These are phyloP conservation scores for Lyophyllum shimeji DNA, from an alignment of 768 basidiomycete genomes.

Conservation along the genomic window DNA sequence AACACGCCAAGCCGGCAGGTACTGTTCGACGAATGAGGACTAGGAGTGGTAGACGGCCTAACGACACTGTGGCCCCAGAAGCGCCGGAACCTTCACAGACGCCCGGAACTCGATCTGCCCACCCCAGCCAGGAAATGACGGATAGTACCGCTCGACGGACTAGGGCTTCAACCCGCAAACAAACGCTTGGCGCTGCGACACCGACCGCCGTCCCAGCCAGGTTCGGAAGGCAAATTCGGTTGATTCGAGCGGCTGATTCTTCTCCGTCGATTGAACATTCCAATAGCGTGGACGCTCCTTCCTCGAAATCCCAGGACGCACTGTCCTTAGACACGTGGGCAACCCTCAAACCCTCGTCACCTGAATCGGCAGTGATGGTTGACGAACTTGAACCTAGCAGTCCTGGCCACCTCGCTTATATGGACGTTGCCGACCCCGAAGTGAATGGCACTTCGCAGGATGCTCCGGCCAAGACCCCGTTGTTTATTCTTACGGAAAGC, in stretches of 20 bases:
- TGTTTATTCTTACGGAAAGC: slow-evolving; percentile 54
- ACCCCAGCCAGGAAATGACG: slow-evolving; percentile 9
- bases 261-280: slow-evolving; percentile 4
- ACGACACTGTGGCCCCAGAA: not conserved
- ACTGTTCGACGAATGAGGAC: slow-evolving; percentile 42
- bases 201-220: slow-evolving; percentile 16
- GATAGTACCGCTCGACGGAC: slow-evolving; percentile 23
- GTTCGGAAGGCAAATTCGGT: slow-evolving; percentile 11
- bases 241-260: slow-evolving; percentile 10
- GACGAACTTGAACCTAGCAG: slow-evolving; percentile 26
- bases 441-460: slow-evolving; percentile 2
- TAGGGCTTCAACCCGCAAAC: slow-evolving; percentile 19
- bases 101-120: not conserved
- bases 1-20: slow-evolving; percentile 17
- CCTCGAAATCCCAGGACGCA: slow-evolving; percentile 12
- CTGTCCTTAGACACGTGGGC: slow-evolving; percentile 23
- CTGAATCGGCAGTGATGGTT: slow-evolving; percentile 23
- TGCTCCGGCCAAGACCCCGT: slow-evolving; percentile 23
- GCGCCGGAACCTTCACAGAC: not conserved
- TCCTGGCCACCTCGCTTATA: slow-evolving; percentile 5
- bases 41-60: slow-evolving; percentile 32
- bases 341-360: slow-evolving; percentile 20
- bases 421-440: slow-evolving; percentile 3
- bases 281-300: not conserved
- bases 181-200: slow-evolving; percentile 19